Evolutionary conservation across 2,329 filamentous ascomycete species (phyloP), one percentile per base, ranked within the genome.

Genomic region (Ilyonectria robusta): DNA sequence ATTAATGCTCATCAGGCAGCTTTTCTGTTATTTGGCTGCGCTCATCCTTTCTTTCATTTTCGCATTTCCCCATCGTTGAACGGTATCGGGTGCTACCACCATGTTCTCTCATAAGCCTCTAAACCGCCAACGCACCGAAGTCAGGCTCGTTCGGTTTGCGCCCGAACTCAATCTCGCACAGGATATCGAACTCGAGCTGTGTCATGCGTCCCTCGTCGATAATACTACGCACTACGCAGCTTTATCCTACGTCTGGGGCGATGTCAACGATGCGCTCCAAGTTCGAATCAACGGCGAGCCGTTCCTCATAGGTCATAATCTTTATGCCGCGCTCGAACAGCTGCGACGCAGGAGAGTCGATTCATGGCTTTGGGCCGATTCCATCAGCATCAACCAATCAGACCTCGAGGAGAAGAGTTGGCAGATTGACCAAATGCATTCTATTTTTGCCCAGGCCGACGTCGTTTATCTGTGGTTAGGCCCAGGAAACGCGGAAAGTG

Each of bases 311-410:
- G 57, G 62, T 0, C 40, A 17, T 1, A 73, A 70, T 13, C 63
- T 73, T 2, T 8, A 65, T 21, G 56, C 31, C 17, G 54, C 46
- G 8, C 62, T 76, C 2, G 9, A 42, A 21, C 72, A 72, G 29
- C 67, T 75, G 1, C 17, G 10, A 1, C 6, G 54, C 0, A 17
- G 61, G 5, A 47, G 48, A 0, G 44, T 63, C 37, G 33, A 21
- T 3, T 59, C 62, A 6, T 73, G 67, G 71, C 53, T 76, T 2
- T 77, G 75, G 74, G 44, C 72, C 6, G 75, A 75, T 51, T 65
- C 67, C 1, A 63, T 75, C 35, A 74, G 73, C 29, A 72, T 76
- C 31, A 47, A 70, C 8, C 75, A 76, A 58, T 13, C 58, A 0
- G 51, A 75, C 37, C 1, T 61, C 2, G 40, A 53, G 2, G 74